phyloP scores from a whole-genome alignment of 2,329 filamentous ascomycete species.

The Ascochyta viciae-villosae region DNA sequence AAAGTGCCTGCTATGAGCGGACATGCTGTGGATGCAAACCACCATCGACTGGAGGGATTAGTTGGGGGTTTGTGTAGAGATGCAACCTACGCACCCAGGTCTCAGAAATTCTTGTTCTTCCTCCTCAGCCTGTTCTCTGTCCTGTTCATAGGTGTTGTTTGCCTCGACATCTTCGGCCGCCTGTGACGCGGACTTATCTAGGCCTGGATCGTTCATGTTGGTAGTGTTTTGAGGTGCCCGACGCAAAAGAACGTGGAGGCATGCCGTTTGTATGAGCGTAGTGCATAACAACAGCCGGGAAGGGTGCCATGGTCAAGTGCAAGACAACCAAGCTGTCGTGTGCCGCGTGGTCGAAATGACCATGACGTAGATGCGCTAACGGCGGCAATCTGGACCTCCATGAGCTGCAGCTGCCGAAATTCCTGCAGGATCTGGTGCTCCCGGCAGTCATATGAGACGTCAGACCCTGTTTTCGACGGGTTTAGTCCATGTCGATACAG shows the following conservation, averaged over 20 bases:
- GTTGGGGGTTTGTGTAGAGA: neutral
- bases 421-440: neutral
- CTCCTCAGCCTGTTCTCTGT: constrained; percentile 46
- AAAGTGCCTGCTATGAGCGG: constrained; percentile 64
- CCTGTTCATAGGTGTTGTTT: constrained; percentile 39
- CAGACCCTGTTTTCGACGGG: constrained; percentile 2
- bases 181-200: constrained; percentile 58
- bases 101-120: constrained; percentile 54
- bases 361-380: constrained; percentile 18
- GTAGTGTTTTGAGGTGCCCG: neutral
- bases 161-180: constrained; percentile 55
- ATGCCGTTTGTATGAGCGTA: neutral
- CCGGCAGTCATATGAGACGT: neutral
- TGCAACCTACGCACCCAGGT: constrained; percentile 46
- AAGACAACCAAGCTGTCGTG: constrained; percentile 9
- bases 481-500: neutral
- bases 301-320: constrained; percentile 8
- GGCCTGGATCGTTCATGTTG: constrained; percentile 57
- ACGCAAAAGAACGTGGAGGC: neutral
- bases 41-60: constrained; percentile 57
- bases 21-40: constrained; percentile 66
- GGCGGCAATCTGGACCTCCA: constrained; percentile 5
- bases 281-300: neutral
- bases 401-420: neutral
- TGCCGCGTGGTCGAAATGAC: constrained; percentile 15